phyloP scores from a whole-genome alignment of 23 red algal species.

The Gracilaria gracilis region DNA sequence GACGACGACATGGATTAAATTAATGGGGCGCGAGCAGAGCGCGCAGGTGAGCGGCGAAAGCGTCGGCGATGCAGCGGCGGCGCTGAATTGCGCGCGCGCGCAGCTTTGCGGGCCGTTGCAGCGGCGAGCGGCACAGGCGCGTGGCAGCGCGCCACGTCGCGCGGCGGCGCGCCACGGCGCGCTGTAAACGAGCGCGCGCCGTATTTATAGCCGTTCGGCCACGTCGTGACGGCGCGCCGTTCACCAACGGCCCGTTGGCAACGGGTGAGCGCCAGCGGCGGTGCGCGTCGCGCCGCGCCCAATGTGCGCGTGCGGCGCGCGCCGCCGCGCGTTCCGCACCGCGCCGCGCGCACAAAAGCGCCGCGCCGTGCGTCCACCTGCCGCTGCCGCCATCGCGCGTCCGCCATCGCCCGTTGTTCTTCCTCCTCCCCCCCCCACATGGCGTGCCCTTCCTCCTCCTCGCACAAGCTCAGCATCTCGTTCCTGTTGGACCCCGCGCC shows the following conservation, averaged over 20 bases:
- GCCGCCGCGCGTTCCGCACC: constrained; percentile 8
- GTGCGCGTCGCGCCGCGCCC: background rate
- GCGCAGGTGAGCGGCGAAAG: too few species aligned
- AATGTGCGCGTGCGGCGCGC: background rate
- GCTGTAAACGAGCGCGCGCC: constrained; percentile 1
- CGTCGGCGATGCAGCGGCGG: too few species aligned
- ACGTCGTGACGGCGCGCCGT: background rate
- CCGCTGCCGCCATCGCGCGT: background rate
- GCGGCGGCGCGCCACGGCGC: background rate
- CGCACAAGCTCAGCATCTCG: constrained; percentile 9
- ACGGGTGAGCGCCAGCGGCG: background rate
- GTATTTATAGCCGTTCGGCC: constrained; percentile 28
- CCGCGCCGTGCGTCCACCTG: background rate
- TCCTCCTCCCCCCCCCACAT: background rate
- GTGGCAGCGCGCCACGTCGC: background rate
- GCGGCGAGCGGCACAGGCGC: background rate
- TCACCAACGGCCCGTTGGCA: too few species aligned
- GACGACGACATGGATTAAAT: background rate
- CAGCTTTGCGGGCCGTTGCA: too few species aligned
- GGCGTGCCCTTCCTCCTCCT: too few species aligned
- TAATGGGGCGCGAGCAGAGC: too few species aligned
- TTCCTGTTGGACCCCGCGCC: background rate
- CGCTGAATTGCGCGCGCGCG: too few species aligned
- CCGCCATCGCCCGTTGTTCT: background rate
- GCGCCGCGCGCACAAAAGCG: background rate